phyloP scores from a whole-genome alignment of 768 basidiomycete species.

The Neoboletus subvelutipes region DNA sequence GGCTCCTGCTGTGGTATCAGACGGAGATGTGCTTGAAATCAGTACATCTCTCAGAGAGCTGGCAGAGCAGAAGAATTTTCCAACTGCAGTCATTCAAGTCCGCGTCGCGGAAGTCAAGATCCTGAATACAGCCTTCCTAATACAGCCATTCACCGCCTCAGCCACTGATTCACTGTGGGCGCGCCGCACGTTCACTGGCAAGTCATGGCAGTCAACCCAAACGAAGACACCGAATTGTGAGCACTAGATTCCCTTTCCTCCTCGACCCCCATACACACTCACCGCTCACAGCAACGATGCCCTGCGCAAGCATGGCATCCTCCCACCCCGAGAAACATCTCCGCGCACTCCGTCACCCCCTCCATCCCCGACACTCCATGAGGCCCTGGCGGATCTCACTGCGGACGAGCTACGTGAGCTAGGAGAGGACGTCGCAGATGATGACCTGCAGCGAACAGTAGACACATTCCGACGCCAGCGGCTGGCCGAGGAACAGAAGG shows the following conservation, averaged over 20 bases:
- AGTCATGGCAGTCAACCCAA: constrained; percentile 66
- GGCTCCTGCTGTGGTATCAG: constrained; percentile 12
- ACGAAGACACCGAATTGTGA: constrained; percentile 98
- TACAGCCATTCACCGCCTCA: not conserved
- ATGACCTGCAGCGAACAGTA: constrained; percentile 73
- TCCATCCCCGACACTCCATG: constrained; percentile 68
- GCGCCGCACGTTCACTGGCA: not conserved
- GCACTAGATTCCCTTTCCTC: constrained; percentile 25
- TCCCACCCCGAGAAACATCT: constrained; percentile 69
- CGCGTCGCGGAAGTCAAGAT: constrained; percentile 10
- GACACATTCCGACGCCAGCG: constrained; percentile 64
- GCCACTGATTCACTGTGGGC: constrained; percentile 11
- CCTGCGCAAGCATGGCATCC: constrained; percentile 87
- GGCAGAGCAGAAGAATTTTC: constrained; percentile 11
- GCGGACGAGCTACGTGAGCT: constrained; percentile 64
- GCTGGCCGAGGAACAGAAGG: constrained; percentile 58
- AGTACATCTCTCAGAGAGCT: constrained; percentile 24
- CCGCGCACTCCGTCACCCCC: constrained; percentile 82
- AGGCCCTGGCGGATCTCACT: constrained; percentile 63
- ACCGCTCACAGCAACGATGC: constrained; percentile 76
- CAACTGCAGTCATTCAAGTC: constrained; percentile 24
- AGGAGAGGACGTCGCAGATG: constrained; percentile 70
- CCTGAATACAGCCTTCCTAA: constrained; percentile 34
- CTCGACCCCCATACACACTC: not conserved
- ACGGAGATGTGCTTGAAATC: constrained; percentile 12